Base-by-base conservation (phyloP, 2,329 filamentous ascomycete genomes). In the Furcasterigmium furcatum region DNA sequence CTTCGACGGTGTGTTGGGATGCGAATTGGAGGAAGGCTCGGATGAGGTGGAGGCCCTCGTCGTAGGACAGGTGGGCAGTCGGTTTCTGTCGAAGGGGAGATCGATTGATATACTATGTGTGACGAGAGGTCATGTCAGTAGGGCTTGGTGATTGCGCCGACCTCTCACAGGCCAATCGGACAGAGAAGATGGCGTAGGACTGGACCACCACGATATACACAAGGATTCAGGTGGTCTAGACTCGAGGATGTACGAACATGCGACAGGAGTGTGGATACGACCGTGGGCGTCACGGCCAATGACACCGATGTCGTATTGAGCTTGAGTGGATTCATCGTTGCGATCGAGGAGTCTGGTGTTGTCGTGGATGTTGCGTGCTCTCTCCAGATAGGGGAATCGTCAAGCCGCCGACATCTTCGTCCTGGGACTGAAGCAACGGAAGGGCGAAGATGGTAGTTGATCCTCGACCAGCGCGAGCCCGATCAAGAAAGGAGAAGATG, bases 11-110 rank as follows among this genome's bases (percentile, higher is more conserved):
- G 63, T 96, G 89, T 51, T 89, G 85, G 1, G 92, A 91, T 4
- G 91, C 86, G 65, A 91, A 94, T 35, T 80, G 67, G 29, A 99
- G 79, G 65, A 99, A 97, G 29, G 85, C 81, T 41, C 91, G 88
- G 56, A 97, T 86, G 42, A 99, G 77, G 52, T 89, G 82, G 13
- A 99, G 77, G 30, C 91, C 92, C 69, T 96, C 88, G 61, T 97
- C 88, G 69, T 99, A 99, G 44, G 91, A 91, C 46, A 99, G 83
- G 63, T 95, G 89, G 1, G 88, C 87, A 2, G 89, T 95, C 1
- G 92, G 92, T 52, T 91, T 91, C 53, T 91, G 75, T 50, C 78
- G 82, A 24, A 86, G 75, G 2, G 82, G 79, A 58, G 87, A 87
- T 52, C 88, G 85, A 58, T 95, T 87, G 49, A 95, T 73, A 66